Evolutionary conservation across 2,329 filamentous ascomycete species (phyloP).

Genomic region (Aspergillus bombycis): DNA sequence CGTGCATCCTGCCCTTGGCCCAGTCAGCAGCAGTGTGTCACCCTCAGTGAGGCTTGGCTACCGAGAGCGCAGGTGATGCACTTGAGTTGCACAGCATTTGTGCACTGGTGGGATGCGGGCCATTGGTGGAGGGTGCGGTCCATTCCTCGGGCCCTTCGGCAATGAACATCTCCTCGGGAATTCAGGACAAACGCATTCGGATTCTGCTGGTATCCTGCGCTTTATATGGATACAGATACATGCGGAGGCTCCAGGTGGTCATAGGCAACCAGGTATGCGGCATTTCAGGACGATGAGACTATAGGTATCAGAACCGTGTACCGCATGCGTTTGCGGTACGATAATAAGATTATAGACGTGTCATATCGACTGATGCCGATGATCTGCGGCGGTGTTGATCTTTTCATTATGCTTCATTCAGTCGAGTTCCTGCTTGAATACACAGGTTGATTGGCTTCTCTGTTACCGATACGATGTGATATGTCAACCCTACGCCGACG

Average conservation of each 20-base stretch:
- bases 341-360: not conserved
- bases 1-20: not conserved
- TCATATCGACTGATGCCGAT: not conserved
- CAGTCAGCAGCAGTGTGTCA: not conserved
- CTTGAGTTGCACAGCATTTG: not conserved
- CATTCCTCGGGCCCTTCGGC: not conserved
- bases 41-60: not conserved
- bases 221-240: not conserved
- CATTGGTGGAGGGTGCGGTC: not conserved
- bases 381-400: not conserved
- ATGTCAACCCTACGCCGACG: not conserved
- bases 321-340: not conserved
- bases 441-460: not conserved
- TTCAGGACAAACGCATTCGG: not conserved
- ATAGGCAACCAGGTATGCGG: too few relatives aligned
- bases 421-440: not conserved
- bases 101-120: not conserved
- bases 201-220: not conserved
- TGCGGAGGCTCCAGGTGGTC: not conserved
- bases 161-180: not conserved
- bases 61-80: not conserved
- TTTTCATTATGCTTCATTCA: not conserved
- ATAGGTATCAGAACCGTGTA: not conserved
- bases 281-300: not conserved
- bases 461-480: not conserved